Base-by-base conservation (phyloP, 257 asterid species). In the Cinchona pubescens region DNA sequence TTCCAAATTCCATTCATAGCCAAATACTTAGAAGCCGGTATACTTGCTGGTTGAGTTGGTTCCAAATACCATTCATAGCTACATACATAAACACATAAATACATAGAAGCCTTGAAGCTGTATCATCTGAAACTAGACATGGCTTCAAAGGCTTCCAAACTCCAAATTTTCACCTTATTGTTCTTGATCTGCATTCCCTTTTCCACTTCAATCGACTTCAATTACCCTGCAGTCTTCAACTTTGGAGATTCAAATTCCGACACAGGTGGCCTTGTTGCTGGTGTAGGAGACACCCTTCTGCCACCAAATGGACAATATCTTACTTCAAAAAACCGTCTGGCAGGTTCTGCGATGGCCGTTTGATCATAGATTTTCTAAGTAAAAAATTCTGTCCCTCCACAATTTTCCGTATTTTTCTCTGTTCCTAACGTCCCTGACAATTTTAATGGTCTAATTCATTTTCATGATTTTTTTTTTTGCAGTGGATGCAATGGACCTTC, bases 221-320 rank as follows among this genome's bases (percentile, higher is more conserved):
- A 88, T 69, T 95, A 81, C 46, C 97, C 98, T 5, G 97, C 97
- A 30, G 94, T 92, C 70, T 90, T 95, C 92, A 95, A 95, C 82
- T 95, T 95, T n/a, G 99, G 99, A 0, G 99, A 95, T 84, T 95
- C 98, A 10, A 95, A 95, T 80, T 95, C 99, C 15, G 98, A 95
- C 84, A 95, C 99, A 0, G 97, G 98, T 15, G 82, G 85, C 67
- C 90, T 92, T 19, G 87, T 95, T 27, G 92, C 97, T 3, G 97
- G 91, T 9, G 66, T 90, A 25, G 96, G 83, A 6, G 92, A 84
- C 0, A 62, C 45, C 58, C 92, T 95, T n/a, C 88, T 89, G 58
- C 92, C 88, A 4, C 99, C 99, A 2, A 85, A 92, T 60, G 99
- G 99, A 3, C 92, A 89, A 85, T 85, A n/a, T n/a, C 83, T 56